These are phyloP conservation scores for Penicillium sumatraense DNA, from an alignment of 2,329 filamentous ascomycete species.

Conservation along the genomic window DNA sequence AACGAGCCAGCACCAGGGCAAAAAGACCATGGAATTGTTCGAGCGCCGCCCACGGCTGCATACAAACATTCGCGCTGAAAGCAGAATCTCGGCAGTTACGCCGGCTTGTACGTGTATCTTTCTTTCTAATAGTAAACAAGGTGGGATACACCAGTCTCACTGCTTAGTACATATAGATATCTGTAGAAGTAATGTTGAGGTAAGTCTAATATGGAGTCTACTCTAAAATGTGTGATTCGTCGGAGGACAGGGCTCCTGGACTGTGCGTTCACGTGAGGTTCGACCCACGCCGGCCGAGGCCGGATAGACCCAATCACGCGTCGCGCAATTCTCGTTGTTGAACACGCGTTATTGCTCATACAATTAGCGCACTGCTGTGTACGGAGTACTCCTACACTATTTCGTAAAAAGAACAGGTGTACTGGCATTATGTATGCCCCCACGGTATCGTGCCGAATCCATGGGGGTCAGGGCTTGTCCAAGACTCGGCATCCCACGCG, in stretches of 20 bases:
- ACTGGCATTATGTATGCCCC: neutral
- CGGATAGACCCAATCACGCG: conserved; percentile 13
- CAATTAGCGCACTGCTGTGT: neutral
- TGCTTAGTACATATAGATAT: neutral
- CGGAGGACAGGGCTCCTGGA: conserved; percentile 28
- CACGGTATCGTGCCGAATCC: neutral
- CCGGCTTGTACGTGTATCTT: neutral
- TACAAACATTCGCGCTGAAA: neutral
- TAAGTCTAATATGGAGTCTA: neutral
- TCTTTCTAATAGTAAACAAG: too few relatives aligned
- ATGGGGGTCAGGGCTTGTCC: conserved; percentile 5
- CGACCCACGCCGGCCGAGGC: conserved; percentile 7
- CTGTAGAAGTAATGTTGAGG: too few relatives aligned
- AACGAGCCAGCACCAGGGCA: conserved; percentile 11
- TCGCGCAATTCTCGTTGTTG: conserved; percentile 7
- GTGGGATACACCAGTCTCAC: too few relatives aligned
- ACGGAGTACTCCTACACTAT: neutral
- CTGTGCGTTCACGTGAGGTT: conserved; percentile 19
- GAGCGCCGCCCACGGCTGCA: conserved; percentile 7
- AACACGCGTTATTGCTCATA: neutral
- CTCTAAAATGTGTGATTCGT: conserved; percentile 15
- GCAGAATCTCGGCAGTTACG: conserved; percentile 10
- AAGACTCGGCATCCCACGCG: conserved; percentile 9
- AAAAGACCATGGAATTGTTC: conserved; percentile 20
- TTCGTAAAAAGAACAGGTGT: too few relatives aligned